phyloP scores from a whole-genome alignment of 345 rosid genomes.

The Microthlaspi erraticum region DNA sequence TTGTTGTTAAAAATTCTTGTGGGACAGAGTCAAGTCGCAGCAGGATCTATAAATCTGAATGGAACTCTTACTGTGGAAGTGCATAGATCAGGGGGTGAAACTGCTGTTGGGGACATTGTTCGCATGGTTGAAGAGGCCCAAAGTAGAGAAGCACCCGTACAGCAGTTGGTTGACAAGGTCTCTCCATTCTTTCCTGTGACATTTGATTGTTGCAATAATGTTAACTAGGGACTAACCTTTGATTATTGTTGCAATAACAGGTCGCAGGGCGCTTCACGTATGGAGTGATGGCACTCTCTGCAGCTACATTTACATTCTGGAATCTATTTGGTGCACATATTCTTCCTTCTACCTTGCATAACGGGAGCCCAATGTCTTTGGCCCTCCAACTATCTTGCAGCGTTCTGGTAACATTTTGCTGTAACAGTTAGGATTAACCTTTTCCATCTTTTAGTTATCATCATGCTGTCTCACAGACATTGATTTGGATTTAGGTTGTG shows the following conservation, averaged over 20 bases:
- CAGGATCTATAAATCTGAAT: constrained; percentile 93
- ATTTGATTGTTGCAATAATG: background rate
- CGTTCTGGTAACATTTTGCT: constrained; percentile 84
- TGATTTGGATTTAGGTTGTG: constrained; percentile 66
- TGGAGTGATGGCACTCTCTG: constrained; percentile 97
- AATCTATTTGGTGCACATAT: constrained; percentile 70
- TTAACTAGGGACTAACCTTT: background rate
- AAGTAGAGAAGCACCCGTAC: constrained; percentile 93
- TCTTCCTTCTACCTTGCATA: constrained; percentile 63
- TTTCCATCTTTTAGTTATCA: background rate
- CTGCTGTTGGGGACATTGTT: constrained; percentile 89
- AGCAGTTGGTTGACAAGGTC: constrained; percentile 95
- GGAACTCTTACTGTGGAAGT: constrained; percentile 94
- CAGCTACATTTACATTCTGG: constrained; percentile 94
- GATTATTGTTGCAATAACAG: constrained; percentile 46
- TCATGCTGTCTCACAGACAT: constrained; percentile 33
- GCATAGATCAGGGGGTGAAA: constrained; percentile 95
- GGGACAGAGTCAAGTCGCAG: constrained; percentile 87
- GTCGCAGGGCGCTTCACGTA: constrained; percentile 95
- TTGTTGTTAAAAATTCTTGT: constrained; percentile 36
- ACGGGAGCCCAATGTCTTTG: constrained; percentile 80
- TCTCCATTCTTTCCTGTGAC: constrained; percentile 36
- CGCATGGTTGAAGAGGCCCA: constrained; percentile 98
- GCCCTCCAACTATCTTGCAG: constrained; percentile 97
- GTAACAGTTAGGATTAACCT: constrained; percentile 2